Evolutionary conservation across 768 basidiomycete species (phyloP).

Genomic region (Sistotremastrum niveocremeum): DNA sequence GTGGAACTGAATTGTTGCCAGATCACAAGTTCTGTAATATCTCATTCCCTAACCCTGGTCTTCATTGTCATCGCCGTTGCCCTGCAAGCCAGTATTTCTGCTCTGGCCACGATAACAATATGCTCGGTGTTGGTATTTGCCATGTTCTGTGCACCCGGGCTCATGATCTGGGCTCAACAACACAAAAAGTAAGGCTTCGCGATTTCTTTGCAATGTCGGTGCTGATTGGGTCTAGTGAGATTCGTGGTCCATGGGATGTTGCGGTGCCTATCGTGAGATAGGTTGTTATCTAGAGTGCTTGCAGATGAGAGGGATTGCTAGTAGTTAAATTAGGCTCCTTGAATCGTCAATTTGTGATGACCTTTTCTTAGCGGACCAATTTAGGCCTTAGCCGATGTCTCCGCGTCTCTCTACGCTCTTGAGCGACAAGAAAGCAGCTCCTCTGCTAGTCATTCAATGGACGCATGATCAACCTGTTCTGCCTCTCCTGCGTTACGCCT

Average conservation of each 20-base stretch:
- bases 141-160: conserved; percentile 58
- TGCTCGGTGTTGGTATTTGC: conserved; percentile 34
- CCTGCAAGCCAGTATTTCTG: conserved; percentile 37
- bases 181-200: conserved; percentile 68
- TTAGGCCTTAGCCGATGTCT: no score
- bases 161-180: conserved; percentile 73
- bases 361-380: no score
- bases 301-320: no score
- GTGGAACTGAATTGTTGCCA: not conserved
- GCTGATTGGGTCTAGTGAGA: conserved; percentile 43
- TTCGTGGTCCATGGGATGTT: conserved; percentile 85
- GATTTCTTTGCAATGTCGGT: conserved; percentile 2
- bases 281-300: not conserved
- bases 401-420: no score
- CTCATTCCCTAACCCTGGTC: not conserved
- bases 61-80: conserved; percentile 2
- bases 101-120: conserved; percentile 5
- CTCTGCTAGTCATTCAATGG: no score
- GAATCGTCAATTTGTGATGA: no score
- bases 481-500: no score
- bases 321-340: no score
- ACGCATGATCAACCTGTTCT: no score
- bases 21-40: no score
- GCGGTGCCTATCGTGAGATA: conserved; percentile 38
- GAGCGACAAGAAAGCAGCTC: no score